Evolutionary conservation across 768 basidiomycete species (phyloP).

Genomic region (Lentinula sp.): DNA sequence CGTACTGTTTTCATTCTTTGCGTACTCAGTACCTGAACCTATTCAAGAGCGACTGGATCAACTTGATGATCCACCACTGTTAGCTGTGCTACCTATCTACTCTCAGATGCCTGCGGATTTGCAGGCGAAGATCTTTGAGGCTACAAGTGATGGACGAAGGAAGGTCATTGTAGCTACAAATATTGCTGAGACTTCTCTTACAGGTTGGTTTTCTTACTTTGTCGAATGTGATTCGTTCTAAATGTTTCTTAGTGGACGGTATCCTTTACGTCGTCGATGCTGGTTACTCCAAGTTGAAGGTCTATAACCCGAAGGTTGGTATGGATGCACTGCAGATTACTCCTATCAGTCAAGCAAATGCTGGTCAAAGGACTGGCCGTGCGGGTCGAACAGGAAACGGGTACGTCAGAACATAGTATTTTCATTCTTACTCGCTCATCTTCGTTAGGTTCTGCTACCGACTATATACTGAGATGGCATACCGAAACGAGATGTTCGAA

Average conservation of each 20-base stretch:
- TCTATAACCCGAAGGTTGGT: slow-evolving; percentile 98
- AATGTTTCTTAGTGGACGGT: slow-evolving; percentile 69
- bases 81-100: slow-evolving; percentile 96
- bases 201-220: slow-evolving; percentile 40
- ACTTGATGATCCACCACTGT: slow-evolving; percentile 81
- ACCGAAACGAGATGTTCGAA: slow-evolving; percentile 89
- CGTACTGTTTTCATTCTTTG: not conserved
- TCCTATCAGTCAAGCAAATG: slow-evolving; percentile 98
- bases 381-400: slow-evolving; percentile 96
- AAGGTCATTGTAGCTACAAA: slow-evolving; percentile 99
- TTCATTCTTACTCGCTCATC: slow-evolving; percentile 6
- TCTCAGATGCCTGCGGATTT: slow-evolving; percentile 99
- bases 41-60: slow-evolving; percentile 79
- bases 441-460: slow-evolving; percentile 86
- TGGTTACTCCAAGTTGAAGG: slow-evolving; percentile 96
- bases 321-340: slow-evolving; percentile 99
- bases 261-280: slow-evolving; percentile 96
- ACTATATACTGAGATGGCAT: slow-evolving; percentile 95
- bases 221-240: slow-evolving; percentile 6
- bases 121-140: slow-evolving; percentile 96
- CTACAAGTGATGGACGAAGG: slow-evolving; percentile 87
- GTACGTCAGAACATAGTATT: slow-evolving; percentile 35
- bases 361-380: slow-evolving; percentile 91
- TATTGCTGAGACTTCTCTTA: slow-evolving; percentile 97
- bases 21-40: not conserved